These are phyloP conservation scores for Aspergillus piperis DNA, from an alignment of 2,329 filamentous ascomycete genomes.

Conservation along the genomic window DNA sequence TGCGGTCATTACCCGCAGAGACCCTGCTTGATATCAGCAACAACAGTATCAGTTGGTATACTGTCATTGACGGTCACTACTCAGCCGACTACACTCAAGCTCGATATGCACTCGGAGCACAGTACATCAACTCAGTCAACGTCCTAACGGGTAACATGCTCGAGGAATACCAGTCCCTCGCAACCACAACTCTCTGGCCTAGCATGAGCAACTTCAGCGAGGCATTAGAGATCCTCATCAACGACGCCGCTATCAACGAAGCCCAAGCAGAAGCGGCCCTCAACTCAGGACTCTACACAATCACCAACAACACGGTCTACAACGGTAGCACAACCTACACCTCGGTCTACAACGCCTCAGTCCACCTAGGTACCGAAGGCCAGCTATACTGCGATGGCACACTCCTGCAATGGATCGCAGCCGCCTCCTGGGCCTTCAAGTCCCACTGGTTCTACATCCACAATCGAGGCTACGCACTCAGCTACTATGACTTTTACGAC, in stretches of 20 bases:
- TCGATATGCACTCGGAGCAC: not conserved
- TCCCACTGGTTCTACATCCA: not conserved
- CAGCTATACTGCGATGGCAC: not conserved
- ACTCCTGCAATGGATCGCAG: not conserved
- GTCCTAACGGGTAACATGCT: not conserved
- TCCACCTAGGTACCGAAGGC: not conserved
- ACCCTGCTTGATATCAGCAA: not conserved
- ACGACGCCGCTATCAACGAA: not conserved
- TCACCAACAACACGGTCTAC: not conserved
- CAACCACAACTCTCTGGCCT: not conserved
- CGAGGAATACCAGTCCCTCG: not conserved
- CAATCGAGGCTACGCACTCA: not conserved
- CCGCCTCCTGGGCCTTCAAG: not conserved
- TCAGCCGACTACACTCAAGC: not conserved
- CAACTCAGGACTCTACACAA: not conserved
- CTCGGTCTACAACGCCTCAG: not conserved
- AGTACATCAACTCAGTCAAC: not conserved
- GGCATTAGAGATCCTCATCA: not conserved
- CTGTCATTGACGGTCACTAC: not conserved
- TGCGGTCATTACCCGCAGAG: not conserved
- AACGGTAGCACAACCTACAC: not conserved
- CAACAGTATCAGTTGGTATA: not conserved
- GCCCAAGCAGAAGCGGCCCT: not conserved
- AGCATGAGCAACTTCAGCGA: not conserved
- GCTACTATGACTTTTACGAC: not conserved